phyloP scores from a whole-genome alignment of 2,329 filamentous ascomycete species.

The Curvularia spicifera region DNA sequence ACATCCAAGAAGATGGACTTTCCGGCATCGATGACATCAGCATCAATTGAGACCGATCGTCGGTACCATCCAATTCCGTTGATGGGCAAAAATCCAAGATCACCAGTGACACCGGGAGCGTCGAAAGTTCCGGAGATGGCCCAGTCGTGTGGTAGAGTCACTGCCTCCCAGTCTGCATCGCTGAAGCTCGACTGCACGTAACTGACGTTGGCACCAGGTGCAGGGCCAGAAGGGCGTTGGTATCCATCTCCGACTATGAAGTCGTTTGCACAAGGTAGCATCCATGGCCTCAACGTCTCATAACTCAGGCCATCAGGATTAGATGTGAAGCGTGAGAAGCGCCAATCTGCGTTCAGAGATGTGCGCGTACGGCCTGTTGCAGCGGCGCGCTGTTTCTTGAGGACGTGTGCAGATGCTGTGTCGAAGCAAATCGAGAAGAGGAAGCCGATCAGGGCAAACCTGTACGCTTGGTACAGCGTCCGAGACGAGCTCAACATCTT shows the following conservation, averaged over 20 bases:
- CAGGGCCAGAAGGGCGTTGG: conserved; percentile 39
- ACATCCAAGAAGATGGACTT: conserved; percentile 57
- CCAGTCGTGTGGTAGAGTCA: conserved; percentile 59
- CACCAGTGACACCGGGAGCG: conserved; percentile 45
- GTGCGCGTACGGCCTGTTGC: conserved; percentile 33
- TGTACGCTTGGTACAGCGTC: conserved; percentile 13
- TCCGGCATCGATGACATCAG: conserved; percentile 33
- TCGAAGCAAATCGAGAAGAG: conserved; percentile 16
- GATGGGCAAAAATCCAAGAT: conserved; percentile 55
- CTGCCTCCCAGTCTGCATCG: conserved; percentile 52
- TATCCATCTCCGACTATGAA: conserved; percentile 49
- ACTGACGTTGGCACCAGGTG: conserved; percentile 38
- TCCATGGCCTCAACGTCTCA: conserved; percentile 51
- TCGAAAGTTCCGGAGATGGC: conserved; percentile 57
- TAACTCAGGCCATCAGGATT: conserved; percentile 51
- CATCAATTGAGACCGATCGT: conserved; percentile 46
- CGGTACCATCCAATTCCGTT: conserved; percentile 64
- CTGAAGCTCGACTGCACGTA: conserved; percentile 49
- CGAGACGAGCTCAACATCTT: conserved; percentile 7
- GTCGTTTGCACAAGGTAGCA: conserved; percentile 52
- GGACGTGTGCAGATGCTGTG: conserved; percentile 13
- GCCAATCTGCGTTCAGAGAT: conserved; percentile 50
- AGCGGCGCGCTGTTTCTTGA: conserved; percentile 7
- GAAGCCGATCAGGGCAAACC: conserved; percentile 19
- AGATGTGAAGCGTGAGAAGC: conserved; percentile 47